phyloP scores from a whole-genome alignment of 148 eudicot species.

The Amaranthus palmeri region DNA sequence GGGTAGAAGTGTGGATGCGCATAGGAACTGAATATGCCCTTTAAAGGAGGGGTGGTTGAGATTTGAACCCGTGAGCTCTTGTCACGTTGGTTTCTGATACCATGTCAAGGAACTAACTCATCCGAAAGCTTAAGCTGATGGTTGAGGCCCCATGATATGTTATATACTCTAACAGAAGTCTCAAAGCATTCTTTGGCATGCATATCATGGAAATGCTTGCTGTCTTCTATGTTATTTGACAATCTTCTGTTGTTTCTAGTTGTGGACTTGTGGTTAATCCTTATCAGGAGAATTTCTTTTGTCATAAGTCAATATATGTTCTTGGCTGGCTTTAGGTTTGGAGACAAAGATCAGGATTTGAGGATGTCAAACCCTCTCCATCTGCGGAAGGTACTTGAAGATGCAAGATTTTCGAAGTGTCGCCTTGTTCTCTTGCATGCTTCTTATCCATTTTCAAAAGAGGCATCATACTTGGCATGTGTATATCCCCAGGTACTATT shows the following conservation, averaged over 20 bases:
- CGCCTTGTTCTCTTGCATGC: conserved; percentile 87
- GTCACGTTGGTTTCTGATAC: not conserved
- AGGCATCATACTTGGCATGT: conserved; percentile 90
- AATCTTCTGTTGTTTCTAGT: conserved; percentile 3
- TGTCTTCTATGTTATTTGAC: not conserved
- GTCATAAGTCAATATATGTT: not conserved
- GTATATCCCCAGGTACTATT: conserved; percentile 71
- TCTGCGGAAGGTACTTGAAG: conserved; percentile 80
- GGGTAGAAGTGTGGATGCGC: too few relatives aligned
- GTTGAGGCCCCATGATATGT: too few relatives aligned
- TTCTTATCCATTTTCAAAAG: conserved; percentile 93
- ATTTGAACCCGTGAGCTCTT: not conserved
- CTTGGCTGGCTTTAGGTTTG: conserved; percentile 55
- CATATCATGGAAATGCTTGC: not conserved
- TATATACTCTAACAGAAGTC: too few relatives aligned
- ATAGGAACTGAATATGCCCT: too few relatives aligned
- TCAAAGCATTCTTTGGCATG: too few relatives aligned
- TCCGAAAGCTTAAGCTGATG: too few relatives aligned
- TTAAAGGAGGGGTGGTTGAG: too few relatives aligned
- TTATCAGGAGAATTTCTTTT: not conserved
- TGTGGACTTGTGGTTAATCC: not conserved
- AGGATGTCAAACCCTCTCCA: conserved; percentile 87
- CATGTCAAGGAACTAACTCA: too few relatives aligned
- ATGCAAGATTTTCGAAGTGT: conserved; percentile 62
- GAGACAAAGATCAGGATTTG: conserved; percentile 91